A percentile compares a stretch with the other conserved stretches of the same genome.
Conservation (phyloP, 2,329 filamentous ascomycete genomes). For the Alternaria gansuensis region DNA sequence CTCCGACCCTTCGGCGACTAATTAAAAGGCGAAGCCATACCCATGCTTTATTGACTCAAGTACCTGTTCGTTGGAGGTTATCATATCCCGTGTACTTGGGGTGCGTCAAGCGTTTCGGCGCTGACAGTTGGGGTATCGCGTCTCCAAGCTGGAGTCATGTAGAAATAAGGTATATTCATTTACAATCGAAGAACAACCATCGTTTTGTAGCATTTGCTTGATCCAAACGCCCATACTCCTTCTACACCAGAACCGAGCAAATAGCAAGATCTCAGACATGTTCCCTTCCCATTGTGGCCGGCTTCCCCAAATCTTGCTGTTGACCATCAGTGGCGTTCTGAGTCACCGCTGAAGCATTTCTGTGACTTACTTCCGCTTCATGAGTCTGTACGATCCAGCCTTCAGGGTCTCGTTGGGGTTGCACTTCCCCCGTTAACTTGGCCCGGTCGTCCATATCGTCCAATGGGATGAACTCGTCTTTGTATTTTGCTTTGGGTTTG, state of each 20-base stretch:
- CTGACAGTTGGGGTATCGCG: no score
- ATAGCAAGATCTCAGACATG: constrained; percentile 18
- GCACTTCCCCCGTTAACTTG: constrained; percentile 1
- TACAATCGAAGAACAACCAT: constrained; percentile 2
- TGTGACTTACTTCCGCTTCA: constrained; percentile 9
- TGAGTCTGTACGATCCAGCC: constrained; percentile 19
- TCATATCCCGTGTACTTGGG: not conserved
- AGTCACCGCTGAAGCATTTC: constrained; percentile 7
- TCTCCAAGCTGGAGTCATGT: not conserved
- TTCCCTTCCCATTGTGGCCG: constrained; percentile 17
- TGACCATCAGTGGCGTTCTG: constrained; percentile 3
- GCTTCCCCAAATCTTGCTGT: constrained; percentile 22
- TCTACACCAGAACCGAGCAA: not conserved
- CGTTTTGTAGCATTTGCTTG: not conserved
- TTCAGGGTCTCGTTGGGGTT: constrained; percentile 13
- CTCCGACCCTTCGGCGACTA: not conserved
- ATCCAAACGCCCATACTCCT: not conserved
- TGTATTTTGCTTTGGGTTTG: constrained; percentile 31
- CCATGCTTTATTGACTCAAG: not conserved
- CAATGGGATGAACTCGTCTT: constrained; percentile 33
- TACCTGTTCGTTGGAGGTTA: not conserved
- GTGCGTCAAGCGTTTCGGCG: not conserved
- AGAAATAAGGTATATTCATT: not conserved
- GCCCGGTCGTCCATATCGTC: constrained; percentile 31
- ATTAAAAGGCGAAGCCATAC: not conserved